phyloP scores from a whole-genome alignment of 2,329 filamentous ascomycete genomes.

The Fusarium sp. region DNA sequence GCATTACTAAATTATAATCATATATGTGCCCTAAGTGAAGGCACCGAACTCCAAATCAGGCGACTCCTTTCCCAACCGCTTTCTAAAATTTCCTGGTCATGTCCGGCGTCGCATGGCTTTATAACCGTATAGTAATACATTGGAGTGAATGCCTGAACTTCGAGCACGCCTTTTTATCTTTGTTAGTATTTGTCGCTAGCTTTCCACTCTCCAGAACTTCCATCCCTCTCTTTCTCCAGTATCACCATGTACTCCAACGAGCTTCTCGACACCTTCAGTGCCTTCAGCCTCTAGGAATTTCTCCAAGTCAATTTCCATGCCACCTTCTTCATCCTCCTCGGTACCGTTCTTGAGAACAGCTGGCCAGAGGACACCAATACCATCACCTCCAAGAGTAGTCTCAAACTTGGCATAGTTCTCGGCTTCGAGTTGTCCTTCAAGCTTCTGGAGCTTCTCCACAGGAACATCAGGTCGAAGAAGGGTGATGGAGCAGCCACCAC shows the following conservation, averaged over 20 bases:
- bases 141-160: slow-evolving; percentile 20
- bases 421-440: slow-evolving; percentile 73
- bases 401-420: slow-evolving; percentile 88
- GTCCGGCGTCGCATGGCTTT: slow-evolving; percentile 42
- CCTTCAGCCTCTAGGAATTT: slow-evolving; percentile 84
- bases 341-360: slow-evolving; percentile 88
- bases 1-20: slow-evolving; percentile 48
- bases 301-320: slow-evolving; percentile 93
- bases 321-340: slow-evolving; percentile 81
- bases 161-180: slow-evolving; percentile 1
- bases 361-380: slow-evolving; percentile 93
- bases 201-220: slow-evolving; percentile 85
- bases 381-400: slow-evolving; percentile 91
- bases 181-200: slow-evolving; percentile 45
- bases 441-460: slow-evolving; percentile 65
- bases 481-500: slow-evolving; percentile 95
- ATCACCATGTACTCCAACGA: slow-evolving; percentile 83
- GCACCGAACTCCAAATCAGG: slow-evolving; percentile 39
- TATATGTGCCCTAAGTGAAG: slow-evolving; percentile 38
- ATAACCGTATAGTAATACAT: slow-evolving; percentile 42
- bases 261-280: slow-evolving; percentile 83
- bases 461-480: slow-evolving; percentile 78
- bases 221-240: slow-evolving; percentile 80
- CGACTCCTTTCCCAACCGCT: slow-evolving; percentile 29
- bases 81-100: slow-evolving; percentile 38